Percentiles rank a stretch among this genome's conserved stretches.
phyloP scores from a whole-genome alignment of 306 rosid genomes.

The Lotus japonicus region DNA sequence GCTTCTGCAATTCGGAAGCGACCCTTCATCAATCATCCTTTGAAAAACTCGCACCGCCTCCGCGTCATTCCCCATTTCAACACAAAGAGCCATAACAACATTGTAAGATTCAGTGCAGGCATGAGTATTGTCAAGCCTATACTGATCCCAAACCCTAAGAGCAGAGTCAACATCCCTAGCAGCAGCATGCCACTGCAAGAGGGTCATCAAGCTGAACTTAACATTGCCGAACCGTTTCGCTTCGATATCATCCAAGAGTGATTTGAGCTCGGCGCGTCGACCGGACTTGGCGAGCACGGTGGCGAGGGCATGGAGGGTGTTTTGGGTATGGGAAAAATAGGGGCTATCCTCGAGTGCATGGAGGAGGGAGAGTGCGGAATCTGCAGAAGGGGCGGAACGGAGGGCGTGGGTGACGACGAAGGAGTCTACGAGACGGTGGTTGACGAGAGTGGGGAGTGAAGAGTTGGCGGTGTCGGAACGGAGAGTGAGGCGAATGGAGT shows the following conservation, averaged over 20 bases:
- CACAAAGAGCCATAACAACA: conserved; percentile 62
- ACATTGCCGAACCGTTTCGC: conserved; percentile 40
- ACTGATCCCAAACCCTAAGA: conserved; percentile 51
- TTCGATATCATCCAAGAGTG: conserved; percentile 37
- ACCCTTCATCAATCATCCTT: conserved; percentile 60
- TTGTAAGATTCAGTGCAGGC: conserved; percentile 63
- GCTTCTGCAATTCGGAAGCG: conserved; percentile 61
- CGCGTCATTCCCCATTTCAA: conserved; percentile 37
- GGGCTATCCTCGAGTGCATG: conserved; percentile 30
- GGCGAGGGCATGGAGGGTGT: conserved; percentile 61
- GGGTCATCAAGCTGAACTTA: conserved; percentile 52
- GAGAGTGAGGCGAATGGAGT: conserved; percentile 61
- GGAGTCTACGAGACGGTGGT: conserved; percentile 49
- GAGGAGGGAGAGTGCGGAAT: conserved; percentile 50
- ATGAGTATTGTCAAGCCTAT: conserved; percentile 22
- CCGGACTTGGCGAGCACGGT: conserved; percentile 63
- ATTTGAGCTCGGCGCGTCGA: conserved; percentile 38
- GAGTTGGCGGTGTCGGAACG: conserved; percentile 43
- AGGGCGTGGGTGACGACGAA: conserved; percentile 62
- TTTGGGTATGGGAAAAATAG: conserved; percentile 52
- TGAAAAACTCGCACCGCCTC: conserved; percentile 48
- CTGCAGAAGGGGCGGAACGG: conserved; percentile 69
- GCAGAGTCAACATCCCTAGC: conserved; percentile 55
- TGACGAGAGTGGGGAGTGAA: conserved; percentile 40
- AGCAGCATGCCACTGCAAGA: conserved; percentile 61